A percentile compares a stretch with the other conserved stretches of the same genome.
Evolutionary conservation across 305 asterid species (phyloP).

Genomic region (Fraxinus latifolia): DNA sequence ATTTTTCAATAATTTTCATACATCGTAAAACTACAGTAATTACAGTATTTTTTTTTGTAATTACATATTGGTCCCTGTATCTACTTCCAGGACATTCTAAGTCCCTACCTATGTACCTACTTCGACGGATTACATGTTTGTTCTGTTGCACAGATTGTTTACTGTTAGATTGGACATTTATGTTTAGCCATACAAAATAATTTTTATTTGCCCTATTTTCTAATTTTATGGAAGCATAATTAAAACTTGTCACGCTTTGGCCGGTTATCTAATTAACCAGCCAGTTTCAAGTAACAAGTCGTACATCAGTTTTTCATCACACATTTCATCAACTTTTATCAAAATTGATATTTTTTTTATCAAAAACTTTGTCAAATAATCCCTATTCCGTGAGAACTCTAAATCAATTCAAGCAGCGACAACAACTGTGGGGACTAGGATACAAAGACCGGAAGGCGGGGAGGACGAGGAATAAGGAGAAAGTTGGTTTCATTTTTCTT

Average conservation of each 20-base stretch:
- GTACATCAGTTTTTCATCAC: too few species aligned
- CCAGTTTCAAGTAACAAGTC: too few species aligned
- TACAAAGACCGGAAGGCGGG: too few species aligned
- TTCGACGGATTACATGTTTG: neutral
- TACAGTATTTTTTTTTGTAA: neutral
- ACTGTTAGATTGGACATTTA: neutral
- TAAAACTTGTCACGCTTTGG: too few species aligned
- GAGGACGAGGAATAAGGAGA: neutral
- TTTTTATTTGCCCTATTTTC: neutral
- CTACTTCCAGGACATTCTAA: neutral
- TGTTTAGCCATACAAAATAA: neutral
- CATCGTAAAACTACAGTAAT: constrained; percentile 20
- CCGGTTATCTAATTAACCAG: too few species aligned
- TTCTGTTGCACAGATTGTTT: neutral
- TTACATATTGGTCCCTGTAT: constrained; percentile 15
- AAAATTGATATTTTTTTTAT: too few species aligned
- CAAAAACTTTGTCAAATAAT: too few species aligned
- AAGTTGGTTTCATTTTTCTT: neutral
- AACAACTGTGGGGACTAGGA: too few species aligned
- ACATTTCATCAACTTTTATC: too few species aligned
- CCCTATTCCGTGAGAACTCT: too few species aligned
- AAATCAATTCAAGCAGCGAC: too few species aligned
- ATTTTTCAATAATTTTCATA: constrained; percentile 19
- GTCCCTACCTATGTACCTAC: neutral
- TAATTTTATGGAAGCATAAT: too few species aligned